Conservation (phyloP, 176 grass and related monocot species). For the Rhynchospora pubera region DNA sequence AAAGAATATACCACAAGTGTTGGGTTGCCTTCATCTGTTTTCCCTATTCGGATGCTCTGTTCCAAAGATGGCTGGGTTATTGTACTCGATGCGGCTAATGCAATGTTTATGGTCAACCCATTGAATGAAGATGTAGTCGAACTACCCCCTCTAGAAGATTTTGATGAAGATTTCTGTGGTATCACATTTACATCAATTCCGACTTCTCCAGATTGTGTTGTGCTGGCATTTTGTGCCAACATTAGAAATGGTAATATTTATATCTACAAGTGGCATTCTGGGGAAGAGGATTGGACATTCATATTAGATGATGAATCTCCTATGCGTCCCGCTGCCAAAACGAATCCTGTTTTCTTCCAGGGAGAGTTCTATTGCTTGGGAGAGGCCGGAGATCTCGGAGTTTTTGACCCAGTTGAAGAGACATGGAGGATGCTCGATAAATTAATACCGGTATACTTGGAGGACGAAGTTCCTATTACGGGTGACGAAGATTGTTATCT, state of each 20-base stretch:
- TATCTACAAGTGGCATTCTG: neutral
- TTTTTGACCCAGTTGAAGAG: neutral
- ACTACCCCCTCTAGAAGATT: neutral
- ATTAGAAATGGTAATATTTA: no score
- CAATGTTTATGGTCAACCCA: neutral
- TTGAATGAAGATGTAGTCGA: neutral
- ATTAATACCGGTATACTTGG: neutral
- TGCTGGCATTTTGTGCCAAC: neutral
- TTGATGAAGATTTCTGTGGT: neutral
- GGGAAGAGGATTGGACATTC: neutral
- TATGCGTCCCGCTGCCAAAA: neutral
- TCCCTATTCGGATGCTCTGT: neutral
- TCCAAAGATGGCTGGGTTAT: neutral
- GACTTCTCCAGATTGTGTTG: neutral
- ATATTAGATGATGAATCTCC: neutral
- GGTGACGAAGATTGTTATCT: neutral
- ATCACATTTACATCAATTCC: neutral
- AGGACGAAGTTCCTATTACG: neutral
- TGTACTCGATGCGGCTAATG: neutral
- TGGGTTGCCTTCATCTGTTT: neutral
- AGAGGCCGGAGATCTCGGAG: neutral
- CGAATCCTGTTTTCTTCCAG: slow-evolving; percentile 14
- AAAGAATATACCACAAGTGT: neutral
- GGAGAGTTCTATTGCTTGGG: slow-evolving; percentile 21
- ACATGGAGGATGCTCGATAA: slow-evolving; percentile 30